Percentiles rank a stretch among this genome's conserved stretches.
These are phyloP conservation scores for Talaromyces ruber DNA, from an alignment of 495 filamentous ascomycete genomes.

Conservation along the genomic window DNA sequence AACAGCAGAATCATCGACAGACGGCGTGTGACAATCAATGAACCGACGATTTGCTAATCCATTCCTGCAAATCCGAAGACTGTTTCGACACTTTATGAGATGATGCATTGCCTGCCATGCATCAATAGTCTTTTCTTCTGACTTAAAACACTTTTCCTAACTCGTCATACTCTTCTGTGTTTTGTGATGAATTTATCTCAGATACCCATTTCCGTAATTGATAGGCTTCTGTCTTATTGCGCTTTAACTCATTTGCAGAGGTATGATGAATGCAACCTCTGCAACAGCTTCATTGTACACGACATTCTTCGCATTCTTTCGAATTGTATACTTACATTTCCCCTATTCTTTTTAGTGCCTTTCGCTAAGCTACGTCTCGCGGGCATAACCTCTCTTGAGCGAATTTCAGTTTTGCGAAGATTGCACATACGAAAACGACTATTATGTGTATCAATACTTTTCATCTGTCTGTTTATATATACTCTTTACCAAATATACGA, in stretches of 20 bases:
- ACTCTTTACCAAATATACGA: neutral
- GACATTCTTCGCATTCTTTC: neutral
- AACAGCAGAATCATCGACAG: neutral
- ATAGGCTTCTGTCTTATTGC: neutral
- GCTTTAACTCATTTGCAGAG: no score
- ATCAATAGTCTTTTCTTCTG: neutral
- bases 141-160: neutral
- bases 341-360: neutral
- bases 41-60: neutral
- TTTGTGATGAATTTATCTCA: conserved; percentile 3
- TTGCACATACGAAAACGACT: conserved; percentile 1
- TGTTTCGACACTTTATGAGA: neutral
- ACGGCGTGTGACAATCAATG: conserved; percentile 1
- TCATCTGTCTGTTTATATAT: neutral
- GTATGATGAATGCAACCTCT: no score
- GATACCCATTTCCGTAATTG: conserved; percentile 1
- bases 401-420: neutral
- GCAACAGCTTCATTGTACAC: neutral
- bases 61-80: neutral
- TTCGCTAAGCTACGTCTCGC: neutral
- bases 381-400: neutral
- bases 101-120: neutral
- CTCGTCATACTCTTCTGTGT: neutral
- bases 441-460: neutral
- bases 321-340: neutral